Evolutionary conservation across 2,329 filamentous ascomycete species (phyloP).

Genomic region (Aspergillus fischeri): DNA sequence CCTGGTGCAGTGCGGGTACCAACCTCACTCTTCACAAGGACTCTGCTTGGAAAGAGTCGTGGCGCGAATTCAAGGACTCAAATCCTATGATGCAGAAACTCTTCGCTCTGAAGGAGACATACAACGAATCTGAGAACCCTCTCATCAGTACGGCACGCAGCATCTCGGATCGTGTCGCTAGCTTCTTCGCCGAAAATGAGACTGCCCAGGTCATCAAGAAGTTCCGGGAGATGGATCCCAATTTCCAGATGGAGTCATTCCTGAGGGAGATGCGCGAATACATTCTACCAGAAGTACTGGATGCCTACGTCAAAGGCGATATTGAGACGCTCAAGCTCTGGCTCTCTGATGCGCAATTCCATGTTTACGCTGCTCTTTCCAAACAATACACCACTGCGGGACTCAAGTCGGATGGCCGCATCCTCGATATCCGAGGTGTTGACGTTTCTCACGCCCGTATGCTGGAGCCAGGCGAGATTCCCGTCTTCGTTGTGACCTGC

Average conservation of each 20-base stretch:
- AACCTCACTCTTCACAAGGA: slow-evolving; percentile 96
- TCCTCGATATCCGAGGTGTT: slow-evolving; percentile 91
- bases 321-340: slow-evolving; percentile 85
- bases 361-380: slow-evolving; percentile 92
- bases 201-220: slow-evolving; percentile 97
- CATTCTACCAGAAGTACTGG: slow-evolving; percentile 92
- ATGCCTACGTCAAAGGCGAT: slow-evolving; percentile 97
- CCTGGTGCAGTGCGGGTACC: slow-evolving; percentile 69
- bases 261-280: slow-evolving; percentile 94
- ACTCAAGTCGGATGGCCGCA: slow-evolving; percentile 89
- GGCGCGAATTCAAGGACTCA: slow-evolving; percentile 88
- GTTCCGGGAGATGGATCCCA: slow-evolving; percentile 91
- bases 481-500: slow-evolving; percentile 95
- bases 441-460: slow-evolving; percentile 58
- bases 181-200: slow-evolving; percentile 98
- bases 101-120: slow-evolving; percentile 79
- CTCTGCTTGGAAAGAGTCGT: slow-evolving; percentile 96
- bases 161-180: slow-evolving; percentile 87
- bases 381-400: slow-evolving; percentile 94
- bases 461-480: slow-evolving; percentile 52
- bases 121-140: slow-evolving; percentile 96
- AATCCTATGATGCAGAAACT: slow-evolving; percentile 84
- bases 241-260: slow-evolving; percentile 93
- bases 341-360: slow-evolving; percentile 94
- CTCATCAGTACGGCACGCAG: slow-evolving; percentile 87